Conservation (phyloP, 2,329 filamentous ascomycete genomes). For the Fusarium secorum region DNA sequence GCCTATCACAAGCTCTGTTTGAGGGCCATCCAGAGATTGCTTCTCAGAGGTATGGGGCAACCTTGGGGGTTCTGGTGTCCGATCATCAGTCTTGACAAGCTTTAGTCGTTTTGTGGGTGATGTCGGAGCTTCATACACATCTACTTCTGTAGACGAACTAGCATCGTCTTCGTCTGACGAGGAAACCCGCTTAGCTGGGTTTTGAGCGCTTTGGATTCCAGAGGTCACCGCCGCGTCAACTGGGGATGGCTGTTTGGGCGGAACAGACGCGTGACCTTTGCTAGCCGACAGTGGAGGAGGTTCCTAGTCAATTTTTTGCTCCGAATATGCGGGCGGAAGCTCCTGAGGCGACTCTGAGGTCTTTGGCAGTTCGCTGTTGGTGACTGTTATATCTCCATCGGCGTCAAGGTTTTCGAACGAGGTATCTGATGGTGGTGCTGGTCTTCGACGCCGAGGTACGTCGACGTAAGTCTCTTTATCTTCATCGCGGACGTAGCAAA, state of each 20-base stretch:
- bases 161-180: background rate
- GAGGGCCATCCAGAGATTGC: background rate
- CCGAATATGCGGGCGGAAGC: slow-evolving; percentile 27
- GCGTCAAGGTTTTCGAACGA: slow-evolving; percentile 24
- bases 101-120: slow-evolving; percentile 1
- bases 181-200: background rate
- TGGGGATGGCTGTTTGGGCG: background rate
- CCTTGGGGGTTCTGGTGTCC: background rate
- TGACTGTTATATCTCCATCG: slow-evolving; percentile 39
- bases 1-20: background rate
- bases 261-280: background rate
- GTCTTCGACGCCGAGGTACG: slow-evolving; percentile 52
- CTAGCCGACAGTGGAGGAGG: background rate
- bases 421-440: slow-evolving; percentile 12
- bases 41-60: background rate
- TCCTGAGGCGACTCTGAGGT: background rate
- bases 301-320: slow-evolving; percentile 30
- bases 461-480: slow-evolving; percentile 63
- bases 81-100: background rate
- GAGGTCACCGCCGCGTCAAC: background rate
- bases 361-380: slow-evolving; percentile 4
- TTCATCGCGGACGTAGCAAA: slow-evolving; percentile 81
- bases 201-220: background rate
- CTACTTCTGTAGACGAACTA: background rate
- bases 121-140: background rate